A percentile compares a stretch with the other conserved stretches of the same genome.
These are phyloP conservation scores for Juglanconis sp. DNA, from an alignment of 2,329 filamentous ascomycete species.

Conservation along the genomic window DNA sequence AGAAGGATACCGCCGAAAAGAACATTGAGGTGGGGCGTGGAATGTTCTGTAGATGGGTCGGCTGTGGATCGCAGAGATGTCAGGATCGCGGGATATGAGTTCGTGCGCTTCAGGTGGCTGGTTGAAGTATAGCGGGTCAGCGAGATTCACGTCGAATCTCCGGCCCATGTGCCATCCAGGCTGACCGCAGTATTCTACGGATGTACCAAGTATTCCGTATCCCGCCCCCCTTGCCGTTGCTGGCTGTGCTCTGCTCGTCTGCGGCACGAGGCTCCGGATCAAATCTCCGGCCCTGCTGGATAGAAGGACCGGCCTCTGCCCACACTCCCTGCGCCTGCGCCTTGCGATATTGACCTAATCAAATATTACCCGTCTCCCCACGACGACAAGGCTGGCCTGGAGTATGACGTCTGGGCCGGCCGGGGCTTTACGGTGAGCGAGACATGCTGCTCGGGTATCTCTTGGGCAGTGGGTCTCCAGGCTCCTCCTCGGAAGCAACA, in stretches of 20 bases:
- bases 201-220: not conserved
- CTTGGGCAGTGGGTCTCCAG: not conserved
- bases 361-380: not conserved
- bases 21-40: conserved; percentile 7
- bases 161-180: conserved; percentile 1
- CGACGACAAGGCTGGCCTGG: not conserved
- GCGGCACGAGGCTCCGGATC: conserved; percentile 2
- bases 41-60: conserved; percentile 1
- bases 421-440: conserved; percentile 8
- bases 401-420: conserved; percentile 4
- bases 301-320: not conserved
- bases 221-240: not conserved
- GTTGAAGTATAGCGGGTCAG: not conserved
- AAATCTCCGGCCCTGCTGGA: conserved; percentile 5
- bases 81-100: conserved; percentile 14
- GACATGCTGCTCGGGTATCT: conserved; percentile 6
- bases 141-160: conserved; percentile 2
- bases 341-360: not conserved
- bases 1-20: not conserved
- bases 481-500: not conserved
- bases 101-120: conserved; percentile 9
- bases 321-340: not conserved
- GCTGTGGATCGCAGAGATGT: conserved; percentile 10
- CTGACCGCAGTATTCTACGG: not conserved
- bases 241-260: not conserved